Evolutionary conservation across 75 land plant species (phyloP), one percentile per base, ranked within the genome.

Genomic region (Sequoia sempervirens): DNA sequence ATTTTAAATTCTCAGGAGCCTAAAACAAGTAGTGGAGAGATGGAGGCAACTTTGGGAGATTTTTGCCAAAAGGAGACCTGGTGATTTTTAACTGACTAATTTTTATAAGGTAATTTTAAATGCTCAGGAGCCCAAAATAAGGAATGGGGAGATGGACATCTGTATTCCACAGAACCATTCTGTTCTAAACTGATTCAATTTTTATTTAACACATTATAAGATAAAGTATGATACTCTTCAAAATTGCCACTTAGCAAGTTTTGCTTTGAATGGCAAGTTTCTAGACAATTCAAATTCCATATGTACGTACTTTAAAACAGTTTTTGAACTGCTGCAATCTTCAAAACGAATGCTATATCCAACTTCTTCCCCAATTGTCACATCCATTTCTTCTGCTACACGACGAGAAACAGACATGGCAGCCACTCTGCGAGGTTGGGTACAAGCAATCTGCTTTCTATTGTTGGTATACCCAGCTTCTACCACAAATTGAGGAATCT

Each of bases 381-480:
- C 90, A 69, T 89, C 90, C 90, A 89, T 88, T 80, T 89, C 90
- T 8, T 89, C 90, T 79, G 90, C 83, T 54, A 89, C 90, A 74
- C 90, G 86, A 45, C 90, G 90, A 18, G 90, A 88, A 41, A 88
- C 90, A 14, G 90, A 89, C 90, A 89, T 89, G 5, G 90, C 90
- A 85, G 90, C 90, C 80, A 89, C 90, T 80, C 90, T 89, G 28
- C 90, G 82, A 43, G 90, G 90, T 85, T 89, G 90, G 41, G 90
- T 89, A 50, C 90, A 89, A 7, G 90, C 90, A 58, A 89, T 82
- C 47, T 89, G 90, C 90, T 89, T 88, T 11, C 53, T 80, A 56
- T 89, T 87, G 81, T 36, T 46, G 15, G 90, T 89, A 47, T 89
- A 89, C 11, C 90, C 90, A 32, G 87, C 90, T 78, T 88, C 90